phyloP scores from a whole-genome alignment of 495 filamentous ascomycete genomes.

The Margaritispora aquatica region DNA sequence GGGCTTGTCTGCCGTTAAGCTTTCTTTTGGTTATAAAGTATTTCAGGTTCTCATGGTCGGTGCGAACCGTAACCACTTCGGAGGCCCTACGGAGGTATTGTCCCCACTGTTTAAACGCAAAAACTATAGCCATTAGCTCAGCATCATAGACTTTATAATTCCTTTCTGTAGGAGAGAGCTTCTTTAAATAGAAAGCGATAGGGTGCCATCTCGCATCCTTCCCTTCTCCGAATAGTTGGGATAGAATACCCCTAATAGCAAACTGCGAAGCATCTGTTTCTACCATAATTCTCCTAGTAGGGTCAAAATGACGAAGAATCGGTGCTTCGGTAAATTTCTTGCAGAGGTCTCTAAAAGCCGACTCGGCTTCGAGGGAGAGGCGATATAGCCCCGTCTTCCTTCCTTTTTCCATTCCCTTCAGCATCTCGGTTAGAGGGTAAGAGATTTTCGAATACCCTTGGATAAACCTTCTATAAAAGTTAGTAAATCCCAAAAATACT shows the following conservation, averaged over 20 bases:
- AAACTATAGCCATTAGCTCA: not conserved
- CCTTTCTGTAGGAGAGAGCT: not conserved
- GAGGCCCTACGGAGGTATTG: not conserved
- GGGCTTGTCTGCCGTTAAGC: not conserved
- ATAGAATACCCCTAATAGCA: not conserved
- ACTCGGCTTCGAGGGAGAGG: not conserved
- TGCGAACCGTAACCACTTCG: not conserved
- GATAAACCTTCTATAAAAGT: not conserved
- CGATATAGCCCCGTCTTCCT: not conserved
- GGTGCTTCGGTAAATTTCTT: not conserved
- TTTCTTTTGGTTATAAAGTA: not conserved
- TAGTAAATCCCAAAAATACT: too few relatives aligned
- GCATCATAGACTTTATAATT: not conserved
- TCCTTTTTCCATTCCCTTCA: too few relatives aligned
- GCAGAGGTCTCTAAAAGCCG: not conserved
- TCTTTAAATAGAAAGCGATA: slow-evolving; percentile 1
- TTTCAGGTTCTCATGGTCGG: not conserved
- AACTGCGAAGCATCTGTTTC: not conserved
- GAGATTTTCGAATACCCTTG: not conserved
- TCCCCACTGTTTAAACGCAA: not conserved
- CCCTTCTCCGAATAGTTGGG: not conserved
- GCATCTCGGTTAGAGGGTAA: not conserved
- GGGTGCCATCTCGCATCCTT: not conserved
- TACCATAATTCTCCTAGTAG: not conserved
- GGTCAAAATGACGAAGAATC: not conserved